A percentile compares a stretch with the other conserved stretches of the same genome.
Evolutionary conservation across 2,329 filamentous ascomycete genomes (phyloP).

Genomic region (Cadophora sp.): DNA sequence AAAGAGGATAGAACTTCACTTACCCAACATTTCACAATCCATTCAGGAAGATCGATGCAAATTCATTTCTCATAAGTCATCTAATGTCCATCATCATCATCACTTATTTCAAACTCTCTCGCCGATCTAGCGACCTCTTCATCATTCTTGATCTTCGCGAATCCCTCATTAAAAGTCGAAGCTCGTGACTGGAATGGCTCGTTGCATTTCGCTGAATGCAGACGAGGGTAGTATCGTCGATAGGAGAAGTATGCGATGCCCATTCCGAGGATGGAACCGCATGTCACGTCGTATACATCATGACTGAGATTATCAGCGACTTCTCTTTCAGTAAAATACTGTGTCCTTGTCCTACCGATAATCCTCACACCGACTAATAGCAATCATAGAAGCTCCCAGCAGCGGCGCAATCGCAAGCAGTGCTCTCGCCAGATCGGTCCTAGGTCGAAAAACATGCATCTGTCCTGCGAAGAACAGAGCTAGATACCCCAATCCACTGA

Average conservation of each 20-base stretch:
- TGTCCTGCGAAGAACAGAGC: constrained; percentile 74
- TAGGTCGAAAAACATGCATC: constrained; percentile 58
- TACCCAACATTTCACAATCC: neutral
- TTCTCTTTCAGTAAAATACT: neutral
- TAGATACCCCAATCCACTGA: constrained; percentile 79
- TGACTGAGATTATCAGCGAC: constrained; percentile 48
- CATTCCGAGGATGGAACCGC: constrained; percentile 66
- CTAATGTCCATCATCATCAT: constrained; percentile 30
- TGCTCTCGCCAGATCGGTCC: constrained; percentile 58
- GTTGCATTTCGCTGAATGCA: constrained; percentile 59
- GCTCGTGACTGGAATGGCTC: constrained; percentile 59
- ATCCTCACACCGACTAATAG: constrained; percentile 72
- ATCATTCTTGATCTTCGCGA: constrained; percentile 44
- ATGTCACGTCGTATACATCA: constrained; percentile 72
- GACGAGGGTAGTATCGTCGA: constrained; percentile 65
- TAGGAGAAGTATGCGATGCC: constrained; percentile 70
- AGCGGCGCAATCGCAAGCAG: constrained; percentile 64
- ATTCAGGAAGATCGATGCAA: neutral
- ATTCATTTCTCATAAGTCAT: neutral
- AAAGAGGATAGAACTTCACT: neutral
- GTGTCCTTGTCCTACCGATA: constrained; percentile 55
- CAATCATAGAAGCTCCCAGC: constrained; percentile 69
- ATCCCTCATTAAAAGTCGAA: constrained; percentile 39
- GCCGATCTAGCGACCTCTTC: constrained; percentile 38
- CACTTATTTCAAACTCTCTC: constrained; percentile 36